Conservation (phyloP, 2,329 filamentous ascomycete genomes). For the Lomentospora prolificans region DNA sequence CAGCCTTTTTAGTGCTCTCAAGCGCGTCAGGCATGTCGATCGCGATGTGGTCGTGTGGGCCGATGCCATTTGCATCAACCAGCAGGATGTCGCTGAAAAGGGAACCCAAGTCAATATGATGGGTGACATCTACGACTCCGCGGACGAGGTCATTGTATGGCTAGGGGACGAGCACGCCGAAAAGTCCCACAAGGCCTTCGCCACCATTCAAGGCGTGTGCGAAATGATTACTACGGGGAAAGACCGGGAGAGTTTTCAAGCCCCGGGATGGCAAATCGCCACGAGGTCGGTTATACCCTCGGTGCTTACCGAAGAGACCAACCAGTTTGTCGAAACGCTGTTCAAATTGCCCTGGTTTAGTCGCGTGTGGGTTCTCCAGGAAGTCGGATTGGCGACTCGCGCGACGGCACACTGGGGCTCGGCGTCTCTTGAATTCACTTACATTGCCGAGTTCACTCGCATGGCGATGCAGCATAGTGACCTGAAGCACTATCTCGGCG, state of each 20-base stretch:
- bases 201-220: neutral
- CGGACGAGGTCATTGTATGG: conserved; percentile 12
- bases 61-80: conserved; percentile 15
- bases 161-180: conserved; percentile 4
- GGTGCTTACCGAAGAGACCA: neutral
- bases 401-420: conserved; percentile 8
- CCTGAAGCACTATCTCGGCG: neutral
- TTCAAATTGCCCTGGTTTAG: conserved; percentile 14
- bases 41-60: conserved; percentile 10
- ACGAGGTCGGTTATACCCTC: conserved; percentile 6
- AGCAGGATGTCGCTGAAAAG: conserved; percentile 11
- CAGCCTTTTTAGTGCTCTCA: neutral
- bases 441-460: neutral
- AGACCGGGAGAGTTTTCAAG: neutral
- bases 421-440: neutral
- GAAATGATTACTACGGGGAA: neutral
- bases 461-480: neutral
- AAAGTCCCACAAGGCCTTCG: neutral
- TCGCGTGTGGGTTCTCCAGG: conserved; percentile 16
- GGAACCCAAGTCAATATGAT: conserved; percentile 14
- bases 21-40: neutral
- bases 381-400: conserved; percentile 12
- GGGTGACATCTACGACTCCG: conserved; percentile 13
- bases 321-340: conserved; percentile 9
- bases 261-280: neutral